These are phyloP conservation scores for Termitomyces sp. DNA, from an alignment of 768 basidiomycete genomes.

Conservation along the genomic window DNA sequence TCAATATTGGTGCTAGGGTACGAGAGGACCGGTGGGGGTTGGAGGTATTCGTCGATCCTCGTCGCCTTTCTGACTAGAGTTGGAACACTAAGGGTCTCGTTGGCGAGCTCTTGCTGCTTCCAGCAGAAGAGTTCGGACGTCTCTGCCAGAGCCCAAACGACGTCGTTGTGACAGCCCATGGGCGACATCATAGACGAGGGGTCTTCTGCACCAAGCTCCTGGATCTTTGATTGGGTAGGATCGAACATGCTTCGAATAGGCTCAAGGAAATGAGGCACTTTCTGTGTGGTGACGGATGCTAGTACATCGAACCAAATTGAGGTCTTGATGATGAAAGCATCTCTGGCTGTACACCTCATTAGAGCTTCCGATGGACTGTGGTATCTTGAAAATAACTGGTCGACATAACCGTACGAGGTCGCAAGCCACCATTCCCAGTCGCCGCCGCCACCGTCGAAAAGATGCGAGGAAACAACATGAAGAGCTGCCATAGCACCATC, in stretches of 20 bases:
- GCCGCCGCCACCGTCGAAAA: conserved; percentile 74
- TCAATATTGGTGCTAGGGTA: conserved; percentile 15
- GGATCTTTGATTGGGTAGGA: conserved; percentile 36
- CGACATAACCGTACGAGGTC: conserved; percentile 54
- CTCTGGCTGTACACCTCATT: conserved; percentile 37
- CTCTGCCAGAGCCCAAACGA: conserved; percentile 77
- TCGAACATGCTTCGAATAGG: conserved; percentile 55
- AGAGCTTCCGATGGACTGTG: conserved; percentile 41
- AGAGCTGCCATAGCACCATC: conserved; percentile 79
- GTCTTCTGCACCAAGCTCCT: conserved; percentile 20
- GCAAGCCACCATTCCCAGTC: conserved; percentile 64
- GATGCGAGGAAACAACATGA: conserved; percentile 68
- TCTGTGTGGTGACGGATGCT: conserved; percentile 65
- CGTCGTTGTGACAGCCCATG: conserved; percentile 81
- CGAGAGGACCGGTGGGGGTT: conserved; percentile 17
- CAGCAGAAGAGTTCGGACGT: conserved; percentile 59
- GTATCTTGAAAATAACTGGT: conserved; percentile 34
- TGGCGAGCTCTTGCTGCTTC: conserved; percentile 41
- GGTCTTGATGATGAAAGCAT: conserved; percentile 75
- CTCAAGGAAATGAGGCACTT: conserved; percentile 49
- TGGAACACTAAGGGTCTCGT: conserved; percentile 51
- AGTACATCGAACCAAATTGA: conserved; percentile 87
- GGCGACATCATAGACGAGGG: conserved; percentile 71
- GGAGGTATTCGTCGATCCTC: conserved; percentile 41
- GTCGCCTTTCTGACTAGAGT: conserved; percentile 51